Evolutionary conservation across 2,329 filamentous ascomycete species (phyloP), one percentile per base, ranked within the genome.

Genomic region (Hymenoscyphus repandus): DNA sequence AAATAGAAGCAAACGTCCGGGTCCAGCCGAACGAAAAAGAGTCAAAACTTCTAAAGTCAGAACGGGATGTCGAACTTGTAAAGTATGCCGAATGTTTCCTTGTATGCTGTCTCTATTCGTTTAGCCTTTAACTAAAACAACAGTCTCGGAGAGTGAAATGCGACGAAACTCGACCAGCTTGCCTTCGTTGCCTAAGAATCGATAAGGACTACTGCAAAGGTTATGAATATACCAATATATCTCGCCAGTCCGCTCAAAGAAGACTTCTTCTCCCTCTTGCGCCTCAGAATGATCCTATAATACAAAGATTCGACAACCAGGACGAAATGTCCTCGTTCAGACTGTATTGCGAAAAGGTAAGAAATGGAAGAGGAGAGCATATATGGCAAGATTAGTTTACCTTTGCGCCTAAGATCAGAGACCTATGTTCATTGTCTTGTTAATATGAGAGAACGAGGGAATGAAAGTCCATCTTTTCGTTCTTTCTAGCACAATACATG

Each of bases 121-220:
- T 13, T 20, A 36, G 2, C 17, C 13, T 36, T 22, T 50, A 13
- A 45, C 17, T 33, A 54, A 34, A 52, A 43, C 6, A 5, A 15
- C 27, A 45, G 43, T 10, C 43, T 18, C 31, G 58, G 31, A 49
- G 51, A 37, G 52, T 59, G 6, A 61, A 61, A 46, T 61, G 58
- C 41, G 58, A 61, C 45, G 57, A 59, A 33, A 54, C 51, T 4
- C 30, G 51, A 10, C 58, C 58, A 9, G 30, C 31, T 2, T 61
- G 58, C 47, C 44, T 50, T 12, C 55, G 58, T 12, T 61, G 58
- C 42, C 49, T 36, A 12, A 17, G 32, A 30, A 46, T 51, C 18
- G 33, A 32, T 6, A 20, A 36, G 11, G 31, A 42, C 13, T 38
- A 34, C 22, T 51, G 49, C 32, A 31, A 30, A 5, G 49, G 49